Evolutionary conservation across 768 basidiomycete species (phyloP).

Genomic region (Lactifluus piperatus): DNA sequence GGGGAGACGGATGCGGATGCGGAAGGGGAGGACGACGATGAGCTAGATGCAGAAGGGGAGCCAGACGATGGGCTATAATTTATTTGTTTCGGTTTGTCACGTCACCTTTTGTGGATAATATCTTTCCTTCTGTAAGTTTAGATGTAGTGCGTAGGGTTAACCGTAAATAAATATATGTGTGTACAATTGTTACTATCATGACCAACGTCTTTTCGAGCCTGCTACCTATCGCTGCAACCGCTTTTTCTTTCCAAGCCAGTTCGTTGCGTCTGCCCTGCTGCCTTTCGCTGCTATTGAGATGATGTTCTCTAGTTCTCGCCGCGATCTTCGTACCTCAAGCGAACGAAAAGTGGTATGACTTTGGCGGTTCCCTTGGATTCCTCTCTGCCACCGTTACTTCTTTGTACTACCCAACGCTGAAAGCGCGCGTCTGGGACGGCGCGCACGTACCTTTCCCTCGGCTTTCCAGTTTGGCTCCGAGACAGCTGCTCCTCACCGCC

Average conservation of each 20-base stretch:
- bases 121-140: conserved; percentile 8
- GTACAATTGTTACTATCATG: conserved; percentile 31
- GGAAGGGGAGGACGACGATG: conserved; percentile 28
- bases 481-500: conserved; percentile 32
- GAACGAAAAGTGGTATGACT: conserved; percentile 59
- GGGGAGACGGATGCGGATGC: conserved; percentile 39
- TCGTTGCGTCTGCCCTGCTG: not conserved
- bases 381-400: conserved; percentile 48
- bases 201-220: conserved; percentile 45
- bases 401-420: conserved; percentile 49
- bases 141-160: conserved; percentile 8
- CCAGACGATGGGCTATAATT: conserved; percentile 22
- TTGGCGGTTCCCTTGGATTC: conserved; percentile 59
- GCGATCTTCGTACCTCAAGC: conserved; percentile 55
- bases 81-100: no score
- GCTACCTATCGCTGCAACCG: conserved; percentile 38
- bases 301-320: conserved; percentile 38
- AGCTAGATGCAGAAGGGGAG: conserved; percentile 29
- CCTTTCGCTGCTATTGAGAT: not conserved
- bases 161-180: conserved; percentile 1
- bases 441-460: conserved; percentile 30
- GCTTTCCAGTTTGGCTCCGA: conserved; percentile 42
- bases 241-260: conserved; percentile 29
- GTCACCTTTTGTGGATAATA: no score
- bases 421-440: conserved; percentile 28